These are phyloP conservation scores for Mycoemilia scoparia DNA, from an alignment of 192 early-diverging fungal genomes.

Conservation along the genomic window DNA sequence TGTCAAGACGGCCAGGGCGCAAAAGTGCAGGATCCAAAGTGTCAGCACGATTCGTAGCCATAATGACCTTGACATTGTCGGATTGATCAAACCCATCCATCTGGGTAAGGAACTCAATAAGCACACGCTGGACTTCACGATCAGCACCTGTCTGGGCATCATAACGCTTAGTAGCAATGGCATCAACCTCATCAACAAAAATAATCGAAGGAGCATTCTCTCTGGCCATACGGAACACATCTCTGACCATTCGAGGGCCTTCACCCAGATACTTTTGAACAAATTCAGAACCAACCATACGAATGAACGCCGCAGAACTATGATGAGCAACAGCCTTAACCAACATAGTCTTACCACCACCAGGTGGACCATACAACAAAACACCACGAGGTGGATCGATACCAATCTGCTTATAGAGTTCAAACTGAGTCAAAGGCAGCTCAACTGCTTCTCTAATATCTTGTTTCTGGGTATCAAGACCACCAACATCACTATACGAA, in stretches of 20 bases:
- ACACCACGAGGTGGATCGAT: conserved; percentile 98
- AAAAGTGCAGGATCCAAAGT: conserved; percentile 92
- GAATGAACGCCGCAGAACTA: conserved; percentile 89
- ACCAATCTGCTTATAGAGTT: conserved; percentile 94
- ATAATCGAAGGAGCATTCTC: conserved; percentile 97
- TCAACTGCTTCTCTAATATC: conserved; percentile 93
- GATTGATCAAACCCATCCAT: conserved; percentile 99
- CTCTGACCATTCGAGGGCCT: conserved; percentile 93
- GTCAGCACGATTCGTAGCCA: conserved; percentile 98
- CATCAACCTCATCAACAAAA: conserved; percentile 98
- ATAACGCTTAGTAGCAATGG: conserved; percentile 94
- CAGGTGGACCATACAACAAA: conserved; percentile 96
- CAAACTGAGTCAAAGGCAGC: conserved; percentile 92
- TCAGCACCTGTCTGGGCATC: conserved; percentile 97
- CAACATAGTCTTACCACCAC: conserved; percentile 96
- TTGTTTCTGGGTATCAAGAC: conserved; percentile 81
- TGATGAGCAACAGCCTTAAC: conserved; percentile 99
- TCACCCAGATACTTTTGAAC: conserved; percentile 99
- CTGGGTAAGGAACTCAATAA: conserved; percentile 94
- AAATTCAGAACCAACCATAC: conserved; percentile 95
- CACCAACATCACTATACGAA: conserved; percentile 63
- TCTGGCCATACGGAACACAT: conserved; percentile 87
- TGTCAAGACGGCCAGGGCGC: conserved; percentile 89
- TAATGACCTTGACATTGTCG: conserved; percentile 97
- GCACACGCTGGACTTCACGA: conserved; percentile 94